These are phyloP conservation scores for Multifurca ochricompacta DNA, from an alignment of 768 basidiomycete genomes.

Conservation along the genomic window DNA sequence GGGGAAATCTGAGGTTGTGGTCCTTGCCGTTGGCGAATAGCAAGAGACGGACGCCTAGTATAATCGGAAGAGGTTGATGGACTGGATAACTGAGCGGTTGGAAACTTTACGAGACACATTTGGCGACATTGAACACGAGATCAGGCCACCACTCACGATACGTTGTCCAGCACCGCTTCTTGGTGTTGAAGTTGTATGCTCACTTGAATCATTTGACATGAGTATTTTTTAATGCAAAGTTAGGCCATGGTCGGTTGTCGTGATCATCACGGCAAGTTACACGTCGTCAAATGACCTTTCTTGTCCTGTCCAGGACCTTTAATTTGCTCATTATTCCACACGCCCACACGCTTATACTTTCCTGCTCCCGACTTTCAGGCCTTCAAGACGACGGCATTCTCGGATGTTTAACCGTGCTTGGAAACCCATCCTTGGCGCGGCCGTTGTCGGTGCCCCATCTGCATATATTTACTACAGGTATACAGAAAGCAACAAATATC, in stretches of 20 bases:
- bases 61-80: slow-evolving; percentile 2
- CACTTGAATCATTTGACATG: slow-evolving; percentile 11
- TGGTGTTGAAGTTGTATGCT: slow-evolving; percentile 16
- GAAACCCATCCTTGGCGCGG: slow-evolving; percentile 56
- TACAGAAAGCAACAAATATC: slow-evolving; percentile 25
- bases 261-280: too few relatives aligned
- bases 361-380: too few relatives aligned
- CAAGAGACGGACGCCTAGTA: slow-evolving; percentile 6
- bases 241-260: too few relatives aligned
- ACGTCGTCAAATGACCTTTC: too few relatives aligned
- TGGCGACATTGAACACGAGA: slow-evolving; percentile 14
- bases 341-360: too few relatives aligned
- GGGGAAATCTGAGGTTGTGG: slow-evolving; percentile 14
- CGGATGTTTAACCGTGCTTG: slow-evolving; percentile 58
- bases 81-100: slow-evolving; percentile 2
- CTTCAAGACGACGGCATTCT: background rate
- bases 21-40: background rate
- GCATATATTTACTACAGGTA: slow-evolving; percentile 51
- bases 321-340: too few relatives aligned
- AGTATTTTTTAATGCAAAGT: slow-evolving; percentile 5
- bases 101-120: slow-evolving; percentile 13
- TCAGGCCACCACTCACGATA: slow-evolving; percentile 18
- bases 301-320: too few relatives aligned
- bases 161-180: slow-evolving; percentile 10
- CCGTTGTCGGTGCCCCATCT: slow-evolving; percentile 47